Evolutionary conservation across 768 basidiomycete species (phyloP), one percentile per base, ranked within the genome.

Genomic region (Tricholoma furcatifolium): DNA sequence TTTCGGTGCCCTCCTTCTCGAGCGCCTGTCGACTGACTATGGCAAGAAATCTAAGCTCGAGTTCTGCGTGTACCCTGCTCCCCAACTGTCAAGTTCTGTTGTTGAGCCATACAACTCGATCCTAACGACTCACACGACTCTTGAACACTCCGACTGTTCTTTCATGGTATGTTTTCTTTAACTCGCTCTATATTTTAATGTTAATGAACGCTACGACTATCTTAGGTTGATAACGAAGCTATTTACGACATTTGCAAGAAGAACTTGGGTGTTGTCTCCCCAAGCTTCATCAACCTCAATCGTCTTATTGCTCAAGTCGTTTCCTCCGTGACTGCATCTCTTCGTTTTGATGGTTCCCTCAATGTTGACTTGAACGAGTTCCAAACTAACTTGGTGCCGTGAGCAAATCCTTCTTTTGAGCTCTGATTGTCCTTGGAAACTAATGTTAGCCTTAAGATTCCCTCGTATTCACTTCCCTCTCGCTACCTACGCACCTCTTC

Each of bases 191-290:
- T 21, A 20, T n/a, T 18, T 10, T 15, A 32, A 56, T 55, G 12
- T 44, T 58, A 24, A 49, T 27, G 3, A 7, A 7, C 7, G 47
- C n/a, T 40, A 10, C 43, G 32, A 36, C 34, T 17, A 39, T 57
- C 14, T 32, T 56, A 92, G 90, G 91, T 99, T 57, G 97, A 99
- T 69, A 99, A 99, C 68, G 95, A 99, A 72, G 97, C 95, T 48
- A 98, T 98, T 68, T 98, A 96, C 73, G 95, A 98, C 68, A 98
- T 98, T 68, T 98, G 96, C 91, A 95, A 97, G 81, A 87, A 89
- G 74, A 94, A 89, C 69, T 80, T 98, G 53, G 84, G 83, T 60
- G 89, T 98, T 60, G 65, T 78, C 23, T 88, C 82, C 31, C 97
- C 97, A 14, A 88, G 92, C 64, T 93, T 96, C 78, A 78, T 81